Base-by-base conservation (phyloP, 2,329 filamentous ascomycete genomes). In the Penicillium sp. region DNA sequence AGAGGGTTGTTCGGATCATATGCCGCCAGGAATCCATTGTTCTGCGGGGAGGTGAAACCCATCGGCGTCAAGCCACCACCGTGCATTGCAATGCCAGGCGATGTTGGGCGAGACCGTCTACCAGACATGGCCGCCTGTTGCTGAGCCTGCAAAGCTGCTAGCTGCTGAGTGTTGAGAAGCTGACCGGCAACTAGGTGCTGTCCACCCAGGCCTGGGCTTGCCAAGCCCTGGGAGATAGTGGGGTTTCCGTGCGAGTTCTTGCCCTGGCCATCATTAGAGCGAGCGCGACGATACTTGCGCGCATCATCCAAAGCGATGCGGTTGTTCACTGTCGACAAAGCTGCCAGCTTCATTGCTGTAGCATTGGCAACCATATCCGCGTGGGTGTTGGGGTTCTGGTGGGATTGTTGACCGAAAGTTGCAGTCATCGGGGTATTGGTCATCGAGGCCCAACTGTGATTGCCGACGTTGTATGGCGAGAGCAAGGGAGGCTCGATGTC, bases 291-390 rank as follows among this genome's bases (percentile, higher is more conserved):
- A 75, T 94, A 97, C 76, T 97, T 97, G 68, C 92, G 90, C 58
- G 95, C 93, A 72, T 99, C 94, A 67, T 99, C 94, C 55, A 99
- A 81, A 48, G 94, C 92, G 67, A 99, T 96, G 39, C 94, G 89
- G 74, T 97, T 99, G 79, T 97, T 99, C 46, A 99, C 94, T 2
- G 94, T 99, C 5, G 93, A 97, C 42, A 99, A 80, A 16, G 94
- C 94, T 42, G 94, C 94, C 47, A 99, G 83, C 74, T 99, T 99
- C 94, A 99, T 99, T 19, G 94, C 94, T 14, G 94, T 97, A 26
- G 94, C 94, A 70, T 97, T 99, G 55, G 94, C 94, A 54, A 99
- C 89, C 93, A 97, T 97, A 68, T 99, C 94, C 14, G 91, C 92
- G 72, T 97, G 92, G 52, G 83, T 86, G 58, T 79, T 79, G 32